Base-by-base conservation (phyloP, 148 eudicot species). In the Polygonum maritimum region DNA sequence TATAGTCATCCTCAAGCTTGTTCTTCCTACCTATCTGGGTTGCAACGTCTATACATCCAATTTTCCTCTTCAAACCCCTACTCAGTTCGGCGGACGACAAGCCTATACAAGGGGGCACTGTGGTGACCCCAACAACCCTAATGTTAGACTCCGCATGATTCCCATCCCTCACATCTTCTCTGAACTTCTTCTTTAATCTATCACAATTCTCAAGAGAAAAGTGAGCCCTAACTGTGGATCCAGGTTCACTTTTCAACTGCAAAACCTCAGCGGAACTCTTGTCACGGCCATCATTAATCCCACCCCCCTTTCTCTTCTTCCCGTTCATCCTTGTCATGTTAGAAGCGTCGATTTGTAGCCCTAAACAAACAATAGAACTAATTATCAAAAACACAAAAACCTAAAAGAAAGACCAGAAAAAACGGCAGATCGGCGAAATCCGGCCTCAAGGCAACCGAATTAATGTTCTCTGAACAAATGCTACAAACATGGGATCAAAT, bases 21-120 rank as follows among this genome's bases (percentile, higher is more conserved):
- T 90, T 92, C 84, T 85, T 91, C 77, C 90, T 88, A 40, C 98
- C 98, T 79, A 88, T 86, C 75, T 93, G 94, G 1, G 98, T 95
- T 0, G 92, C 89, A 7, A 73, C 79, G 76, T 88, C 97, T 49
- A 92, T 92, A 69, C 97, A 92, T 63, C 97, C 97, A 18, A 92
- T 92, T 75, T 92, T 92, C 80, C 97, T 81, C 88, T 92, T 92
- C 85, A 88, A 82, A 39, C 97, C 97, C 63, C 92, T 77, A 55
- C 84, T 84, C 0, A 88, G 83, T 40, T 81, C 87, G 44, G 76
- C 83, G 52, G 77, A 75, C 0, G 80, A 88, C 33, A 85, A 83
- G 10, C 83, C 86, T 7, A 84, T 86, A 70, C 86, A 87, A 7
- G 89, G 83, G 0, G 97, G 97, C 5, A 86, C 92, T 0, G 97